Base-by-base conservation (phyloP, 2,329 filamentous ascomycete genomes). In the Colletotrichum chlorophyti region DNA sequence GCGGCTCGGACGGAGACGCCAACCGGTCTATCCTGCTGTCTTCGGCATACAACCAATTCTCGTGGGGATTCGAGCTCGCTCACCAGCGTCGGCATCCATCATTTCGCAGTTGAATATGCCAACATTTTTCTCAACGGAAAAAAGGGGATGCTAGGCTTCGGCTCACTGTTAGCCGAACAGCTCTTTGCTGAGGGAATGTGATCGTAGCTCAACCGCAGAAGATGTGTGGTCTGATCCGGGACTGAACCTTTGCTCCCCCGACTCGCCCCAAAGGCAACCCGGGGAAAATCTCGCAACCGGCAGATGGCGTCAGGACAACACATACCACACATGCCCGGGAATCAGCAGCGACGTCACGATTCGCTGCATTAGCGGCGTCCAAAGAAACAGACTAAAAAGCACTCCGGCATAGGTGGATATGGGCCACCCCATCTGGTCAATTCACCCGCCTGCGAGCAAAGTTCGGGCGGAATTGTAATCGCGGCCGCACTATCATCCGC, bases 1-100 rank as follows among this genome's bases (percentile, higher is more conserved):
- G 47, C 49, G 48, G 45, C 42, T 53, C 55, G 55, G 50, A 60
- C 54, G 27, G 38, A 50, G 23, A 50, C 19, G 32, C 40, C 27
- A 40, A 43, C 34, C 49, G 55, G 34, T 17, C 31, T 34, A 49
- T 24, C 43, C 19, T 49, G 37, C 7, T 34, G 51, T 46, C 42
- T 19, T 45, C 31, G 32, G 29, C 35, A 29, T 54, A 49, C 49
- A 55, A 27, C 34, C 32, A 46, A 38, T 15, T 47, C 26, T 50
- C 42, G 14, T 15, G 26, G 49, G 32, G n/a, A 9, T n/a, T 26
- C 14, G 12, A 60, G 35, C 46, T 57, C 12, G 23, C 15, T 34
- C n/a, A 14, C 37, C 19, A 19, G n/a, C 27, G n/a, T 15, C 8
- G 38, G 32, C 17, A 49, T 26, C 11, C 11, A 19, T 32, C n/a